phyloP scores from a whole-genome alignment of 495 filamentous ascomycete genomes.

The Tuber aestivum region DNA sequence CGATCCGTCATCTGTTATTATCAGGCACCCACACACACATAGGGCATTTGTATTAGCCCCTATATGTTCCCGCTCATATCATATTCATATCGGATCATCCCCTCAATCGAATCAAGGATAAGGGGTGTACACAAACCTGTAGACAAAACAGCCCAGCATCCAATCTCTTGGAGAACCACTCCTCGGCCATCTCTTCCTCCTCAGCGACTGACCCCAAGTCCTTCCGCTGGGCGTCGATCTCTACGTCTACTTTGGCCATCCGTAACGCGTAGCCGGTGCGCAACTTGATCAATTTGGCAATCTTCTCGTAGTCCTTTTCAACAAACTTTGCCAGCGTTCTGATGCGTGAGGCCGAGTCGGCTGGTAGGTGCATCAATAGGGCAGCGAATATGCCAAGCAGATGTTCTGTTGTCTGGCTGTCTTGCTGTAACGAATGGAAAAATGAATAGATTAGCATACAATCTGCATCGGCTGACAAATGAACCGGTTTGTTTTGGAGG shows the following conservation, averaged over 20 bases:
- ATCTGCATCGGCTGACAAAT: background rate
- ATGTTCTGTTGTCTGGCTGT: slow-evolving; percentile 68
- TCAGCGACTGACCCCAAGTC: slow-evolving; percentile 48
- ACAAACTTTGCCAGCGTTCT: slow-evolving; percentile 89
- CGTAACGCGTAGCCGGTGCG: slow-evolving; percentile 64
- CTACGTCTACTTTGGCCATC: slow-evolving; percentile 59
- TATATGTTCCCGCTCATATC: slow-evolving; percentile 28
- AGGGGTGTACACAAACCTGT: slow-evolving; percentile 48
- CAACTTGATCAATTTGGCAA: slow-evolving; percentile 60
- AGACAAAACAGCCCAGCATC: slow-evolving; percentile 82
- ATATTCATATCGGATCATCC: slow-evolving; percentile 33
- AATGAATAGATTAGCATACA: background rate
- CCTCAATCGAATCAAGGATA: background rate
- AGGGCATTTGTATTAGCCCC: background rate
- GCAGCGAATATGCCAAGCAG: slow-evolving; percentile 83
- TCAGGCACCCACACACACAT: background rate
- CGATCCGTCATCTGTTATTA: slow-evolving; percentile 60
- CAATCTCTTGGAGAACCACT: slow-evolving; percentile 76
- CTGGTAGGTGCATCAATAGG: slow-evolving; percentile 71
- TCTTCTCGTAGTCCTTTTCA: slow-evolving; percentile 88
- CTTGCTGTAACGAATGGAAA: slow-evolving; percentile 47
- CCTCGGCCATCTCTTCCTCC: slow-evolving; percentile 61
- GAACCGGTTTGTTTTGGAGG: background rate
- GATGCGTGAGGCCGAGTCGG: slow-evolving; percentile 71
- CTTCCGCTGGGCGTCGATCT: slow-evolving; percentile 55